These are phyloP conservation scores for Sporothrix brunneoviolacea DNA, from an alignment of 2,329 filamentous ascomycete genomes.

Conservation along the genomic window DNA sequence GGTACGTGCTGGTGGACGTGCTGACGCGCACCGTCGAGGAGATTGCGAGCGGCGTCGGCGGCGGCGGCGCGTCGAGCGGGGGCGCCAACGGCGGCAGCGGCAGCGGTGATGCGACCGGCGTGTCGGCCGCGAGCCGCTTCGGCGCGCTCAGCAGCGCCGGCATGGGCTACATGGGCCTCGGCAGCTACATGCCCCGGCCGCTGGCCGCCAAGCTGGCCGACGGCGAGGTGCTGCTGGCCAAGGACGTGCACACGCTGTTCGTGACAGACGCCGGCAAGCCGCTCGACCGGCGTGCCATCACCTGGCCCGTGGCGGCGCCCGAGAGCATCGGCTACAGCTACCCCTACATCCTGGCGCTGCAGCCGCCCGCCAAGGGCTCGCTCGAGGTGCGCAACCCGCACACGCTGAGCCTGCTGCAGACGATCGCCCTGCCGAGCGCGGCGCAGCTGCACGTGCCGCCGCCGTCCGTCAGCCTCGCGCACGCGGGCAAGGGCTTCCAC, in stretches of 20 bases:
- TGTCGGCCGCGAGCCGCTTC: constrained; percentile 58
- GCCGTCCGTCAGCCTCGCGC: constrained; percentile 86
- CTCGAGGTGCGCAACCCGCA: constrained; percentile 90
- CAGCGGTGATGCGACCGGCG: not conserved
- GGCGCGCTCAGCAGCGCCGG: constrained; percentile 72
- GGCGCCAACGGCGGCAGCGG: constrained; percentile 22
- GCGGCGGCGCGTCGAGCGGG: constrained; percentile 54
- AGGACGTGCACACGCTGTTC: constrained; percentile 93
- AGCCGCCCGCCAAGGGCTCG: constrained; percentile 66
- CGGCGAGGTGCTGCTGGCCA: constrained; percentile 85
- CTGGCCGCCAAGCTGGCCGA: constrained; percentile 76
- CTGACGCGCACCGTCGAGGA: constrained; percentile 67
- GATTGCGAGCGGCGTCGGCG: constrained; percentile 57
- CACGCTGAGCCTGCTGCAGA: constrained; percentile 83
- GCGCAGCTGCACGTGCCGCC: constrained; percentile 85
- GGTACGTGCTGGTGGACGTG: constrained; percentile 85
- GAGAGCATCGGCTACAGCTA: constrained; percentile 95
- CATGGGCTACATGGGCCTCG: constrained; percentile 96
- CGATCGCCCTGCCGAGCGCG: constrained; percentile 72
- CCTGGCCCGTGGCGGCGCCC: constrained; percentile 81
- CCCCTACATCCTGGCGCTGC: constrained; percentile 84
- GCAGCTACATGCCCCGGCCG: constrained; percentile 84
- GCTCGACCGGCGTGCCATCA: constrained; percentile 73
- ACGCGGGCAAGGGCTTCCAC: constrained; percentile 92
- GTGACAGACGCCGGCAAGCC: constrained; percentile 78